phyloP scores from a whole-genome alignment of 371 early-diverging fungal genomes.

The Apophysomyces sp. region DNA sequence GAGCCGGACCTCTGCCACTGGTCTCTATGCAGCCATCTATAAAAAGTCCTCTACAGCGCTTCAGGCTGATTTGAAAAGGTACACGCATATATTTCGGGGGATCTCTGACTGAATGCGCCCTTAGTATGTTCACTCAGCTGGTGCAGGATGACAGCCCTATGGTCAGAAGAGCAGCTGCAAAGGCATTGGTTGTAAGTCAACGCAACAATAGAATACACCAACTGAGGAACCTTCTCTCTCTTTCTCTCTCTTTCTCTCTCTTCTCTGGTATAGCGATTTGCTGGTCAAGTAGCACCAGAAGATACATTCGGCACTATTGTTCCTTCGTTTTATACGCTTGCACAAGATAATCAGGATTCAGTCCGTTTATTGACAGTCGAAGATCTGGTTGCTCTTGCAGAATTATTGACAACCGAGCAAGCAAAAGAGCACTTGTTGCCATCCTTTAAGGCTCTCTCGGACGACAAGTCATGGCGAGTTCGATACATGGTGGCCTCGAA shows the following conservation, averaged over 20 bases:
- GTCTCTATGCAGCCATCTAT: conserved; percentile 87
- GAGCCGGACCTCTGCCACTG: conserved; percentile 91
- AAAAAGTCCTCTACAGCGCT: conserved; percentile 64
- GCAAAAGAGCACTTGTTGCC: conserved; percentile 71
- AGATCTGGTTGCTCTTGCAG: conserved; percentile 87
- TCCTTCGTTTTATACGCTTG: conserved; percentile 75
- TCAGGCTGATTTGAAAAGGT: conserved; percentile 86
- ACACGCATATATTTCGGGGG: conserved; percentile 8
- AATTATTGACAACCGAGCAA: conserved; percentile 75
- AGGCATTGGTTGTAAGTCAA: conserved; percentile 72
- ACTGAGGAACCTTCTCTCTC: too few relatives aligned
- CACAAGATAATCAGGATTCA: conserved; percentile 94
- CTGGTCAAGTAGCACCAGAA: conserved; percentile 66
- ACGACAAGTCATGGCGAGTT: conserved; percentile 97
- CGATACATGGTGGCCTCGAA: conserved; percentile 98
- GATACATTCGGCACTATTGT: conserved; percentile 76
- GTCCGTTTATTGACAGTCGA: conserved; percentile 95
- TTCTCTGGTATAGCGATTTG: conserved; percentile 52
- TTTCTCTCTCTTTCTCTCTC: too few relatives aligned
- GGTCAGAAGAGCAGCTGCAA: conserved; percentile 95
- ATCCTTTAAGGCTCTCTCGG: conserved; percentile 73
- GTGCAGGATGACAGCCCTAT: conserved; percentile 96
- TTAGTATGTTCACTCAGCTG: conserved; percentile 70
- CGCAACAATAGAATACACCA: too few relatives aligned
- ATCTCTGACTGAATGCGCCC: not conserved